Evolutionary conservation across 1,284 basidiomycete species (phyloP).

Genomic region (Xerocomus nothofagi): DNA sequence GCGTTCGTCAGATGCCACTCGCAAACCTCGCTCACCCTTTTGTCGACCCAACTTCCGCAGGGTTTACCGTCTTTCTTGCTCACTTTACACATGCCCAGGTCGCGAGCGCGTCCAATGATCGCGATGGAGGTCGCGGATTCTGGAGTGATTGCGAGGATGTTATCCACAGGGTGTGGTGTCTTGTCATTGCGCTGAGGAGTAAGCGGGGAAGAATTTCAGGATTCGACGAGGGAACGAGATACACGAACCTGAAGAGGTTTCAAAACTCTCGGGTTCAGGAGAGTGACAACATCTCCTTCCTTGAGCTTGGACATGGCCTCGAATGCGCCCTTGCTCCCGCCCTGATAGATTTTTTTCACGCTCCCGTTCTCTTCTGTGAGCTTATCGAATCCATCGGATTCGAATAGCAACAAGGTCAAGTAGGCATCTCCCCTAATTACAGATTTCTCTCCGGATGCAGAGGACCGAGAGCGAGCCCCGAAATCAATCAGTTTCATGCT

Average conservation of each 20-base stretch:
- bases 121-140: slow-evolving; percentile 76
- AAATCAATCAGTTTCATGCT: slow-evolving; percentile 87
- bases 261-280: slow-evolving; percentile 86
- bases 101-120: slow-evolving; percentile 83
- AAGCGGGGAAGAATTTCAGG: background rate
- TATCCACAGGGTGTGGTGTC: slow-evolving; percentile 72
- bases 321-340: slow-evolving; percentile 91
- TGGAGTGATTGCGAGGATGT: slow-evolving; percentile 87
- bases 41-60: slow-evolving; percentile 88
- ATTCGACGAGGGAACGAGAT: background rate
- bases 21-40: slow-evolving; percentile 78
- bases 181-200: slow-evolving; percentile 43
- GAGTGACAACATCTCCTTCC: slow-evolving; percentile 86
- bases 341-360: slow-evolving; percentile 70
- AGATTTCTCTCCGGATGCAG: slow-evolving; percentile 54
- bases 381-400: slow-evolving; percentile 71
- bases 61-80: slow-evolving; percentile 74
- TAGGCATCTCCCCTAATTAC: slow-evolving; percentile 78
- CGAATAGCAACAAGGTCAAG: slow-evolving; percentile 83
- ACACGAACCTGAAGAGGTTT: slow-evolving; percentile 76
- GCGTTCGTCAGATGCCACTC: slow-evolving; percentile 87
- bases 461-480: slow-evolving; percentile 56
- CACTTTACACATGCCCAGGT: slow-evolving; percentile 83
- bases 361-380: slow-evolving; percentile 49
- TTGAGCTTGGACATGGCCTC: slow-evolving; percentile 83